Evolutionary conservation across 371 early-diverging fungal species (phyloP).

Genomic region (Mucor plumbeus): DNA sequence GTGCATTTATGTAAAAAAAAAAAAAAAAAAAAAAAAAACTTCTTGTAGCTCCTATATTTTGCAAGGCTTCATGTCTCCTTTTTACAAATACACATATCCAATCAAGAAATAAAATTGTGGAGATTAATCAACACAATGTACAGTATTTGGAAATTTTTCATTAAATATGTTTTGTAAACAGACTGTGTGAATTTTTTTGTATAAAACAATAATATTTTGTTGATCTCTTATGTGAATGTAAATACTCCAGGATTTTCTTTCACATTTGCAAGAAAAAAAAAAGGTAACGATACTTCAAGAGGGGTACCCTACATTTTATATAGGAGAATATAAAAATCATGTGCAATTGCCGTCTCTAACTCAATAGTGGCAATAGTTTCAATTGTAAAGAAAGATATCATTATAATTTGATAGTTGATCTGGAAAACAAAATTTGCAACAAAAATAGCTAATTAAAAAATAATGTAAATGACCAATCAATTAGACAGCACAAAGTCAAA

Average conservation of each 20-base stretch:
- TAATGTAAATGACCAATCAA: neutral
- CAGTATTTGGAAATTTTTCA: too few species aligned
- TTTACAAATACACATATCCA: neutral
- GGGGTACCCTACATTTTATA: too few species aligned
- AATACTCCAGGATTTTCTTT: neutral
- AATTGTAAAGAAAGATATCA: too few species aligned
- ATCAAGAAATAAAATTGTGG: neutral
- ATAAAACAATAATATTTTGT: slow-evolving; percentile 7
- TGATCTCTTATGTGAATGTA: neutral
- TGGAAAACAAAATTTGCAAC: neutral
- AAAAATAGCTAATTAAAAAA: neutral
- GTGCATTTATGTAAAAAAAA: neutral
- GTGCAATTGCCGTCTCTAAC: neutral
- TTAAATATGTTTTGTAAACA: too few species aligned
- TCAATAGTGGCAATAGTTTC: too few species aligned
- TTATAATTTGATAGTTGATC: neutral
- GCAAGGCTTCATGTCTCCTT: neutral
- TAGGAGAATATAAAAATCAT: too few species aligned
- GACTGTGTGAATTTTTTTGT: neutral
- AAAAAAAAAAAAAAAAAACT: too few species aligned
- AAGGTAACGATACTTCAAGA: too few species aligned
- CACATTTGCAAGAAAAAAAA: neutral
- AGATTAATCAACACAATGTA: neutral
- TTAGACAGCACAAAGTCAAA: neutral
- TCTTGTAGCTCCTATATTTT: too few species aligned